Conservation (phyloP, 768 basidiomycete genomes). For the Termitomyces sp. region DNA sequence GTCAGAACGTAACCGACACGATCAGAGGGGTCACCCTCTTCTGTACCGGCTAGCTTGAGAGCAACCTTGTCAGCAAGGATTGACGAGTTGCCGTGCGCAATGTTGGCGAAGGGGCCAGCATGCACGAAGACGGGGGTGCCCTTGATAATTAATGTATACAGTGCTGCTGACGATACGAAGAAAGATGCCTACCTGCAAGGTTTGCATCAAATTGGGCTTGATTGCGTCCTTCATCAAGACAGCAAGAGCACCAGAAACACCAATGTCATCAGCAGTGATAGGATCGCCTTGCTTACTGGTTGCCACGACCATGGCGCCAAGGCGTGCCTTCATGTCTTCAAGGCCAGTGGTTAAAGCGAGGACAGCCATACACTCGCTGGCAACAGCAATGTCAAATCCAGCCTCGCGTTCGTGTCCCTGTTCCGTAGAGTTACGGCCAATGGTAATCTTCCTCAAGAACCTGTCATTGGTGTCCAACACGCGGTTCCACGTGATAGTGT, state of each 20-base stretch:
- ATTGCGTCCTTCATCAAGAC: conserved; percentile 99
- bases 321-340: conserved; percentile 86
- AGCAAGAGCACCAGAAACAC: conserved; percentile 91
- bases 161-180: not conserved
- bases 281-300: conserved; percentile 89
- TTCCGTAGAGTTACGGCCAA: conserved; percentile 90
- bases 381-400: conserved; percentile 96
- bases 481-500: conserved; percentile 97
- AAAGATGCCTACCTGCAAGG: conserved; percentile 60
- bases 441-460: conserved; percentile 90
- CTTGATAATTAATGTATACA: conserved; percentile 28
- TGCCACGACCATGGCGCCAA: conserved; percentile 97
- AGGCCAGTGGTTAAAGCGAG: conserved; percentile 87
- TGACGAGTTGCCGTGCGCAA: conserved; percentile 97
- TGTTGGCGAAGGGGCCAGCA: conserved; percentile 98
- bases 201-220: conserved; percentile 99
- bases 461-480: conserved; percentile 97
- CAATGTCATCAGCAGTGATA: conserved; percentile 95
- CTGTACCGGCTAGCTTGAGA: conserved; percentile 93
- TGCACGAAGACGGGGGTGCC: conserved; percentile 99
- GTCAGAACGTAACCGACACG: conserved; percentile 94
- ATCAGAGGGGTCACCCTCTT: conserved; percentile 80
- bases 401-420: conserved; percentile 85
- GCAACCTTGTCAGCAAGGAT: conserved; percentile 97
- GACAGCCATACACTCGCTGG: conserved; percentile 98